Percentiles rank a stretch among this genome's conserved stretches.
These are phyloP conservation scores for Pseudohalonectria lignicola DNA, from an alignment of 2,329 filamentous ascomycete species.

Conservation along the genomic window DNA sequence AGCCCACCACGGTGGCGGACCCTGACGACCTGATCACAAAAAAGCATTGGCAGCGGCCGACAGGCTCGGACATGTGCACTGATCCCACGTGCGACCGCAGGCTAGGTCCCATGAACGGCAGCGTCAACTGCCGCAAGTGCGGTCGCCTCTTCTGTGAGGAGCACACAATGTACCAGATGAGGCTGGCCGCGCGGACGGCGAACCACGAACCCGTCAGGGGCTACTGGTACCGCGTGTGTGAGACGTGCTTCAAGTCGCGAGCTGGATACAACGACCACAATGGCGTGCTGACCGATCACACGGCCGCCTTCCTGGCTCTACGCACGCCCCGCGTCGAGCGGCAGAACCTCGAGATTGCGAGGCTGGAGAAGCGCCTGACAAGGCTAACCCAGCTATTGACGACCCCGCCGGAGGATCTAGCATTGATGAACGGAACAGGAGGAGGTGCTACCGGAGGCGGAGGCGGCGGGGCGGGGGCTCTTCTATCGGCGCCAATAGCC, in stretches of 20 bases:
- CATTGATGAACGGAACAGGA: too few species aligned
- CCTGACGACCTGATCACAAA: slow-evolving; percentile 85
- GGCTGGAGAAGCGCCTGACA: slow-evolving; percentile 84
- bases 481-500: slow-evolving; percentile 47
- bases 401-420: slow-evolving; percentile 57
- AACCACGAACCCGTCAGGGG: slow-evolving; percentile 83
- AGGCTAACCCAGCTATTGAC: slow-evolving; percentile 79
- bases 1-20: slow-evolving; percentile 45
- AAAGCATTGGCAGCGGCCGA: slow-evolving; percentile 77
- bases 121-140: slow-evolving; percentile 87
- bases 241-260: slow-evolving; percentile 97
- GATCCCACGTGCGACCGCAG: slow-evolving; percentile 78
- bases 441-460: slow-evolving; percentile 31
- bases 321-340: slow-evolving; percentile 72
- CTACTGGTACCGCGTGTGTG: slow-evolving; percentile 89
- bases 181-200: slow-evolving; percentile 70
- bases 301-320: slow-evolving; percentile 55
- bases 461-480: slow-evolving; percentile 5
- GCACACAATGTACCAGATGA: slow-evolving; percentile 99
- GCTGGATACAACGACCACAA: slow-evolving; percentile 89
- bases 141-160: slow-evolving; percentile 91
- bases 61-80: slow-evolving; percentile 67
- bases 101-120: slow-evolving; percentile 69
- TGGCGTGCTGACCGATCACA: slow-evolving; percentile 62
- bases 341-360: slow-evolving; percentile 74